Percentiles rank a stretch among this genome's conserved stretches.
Evolutionary conservation across 441 rosid species (phyloP).

Genomic region (Adansonia rubrostipa): DNA sequence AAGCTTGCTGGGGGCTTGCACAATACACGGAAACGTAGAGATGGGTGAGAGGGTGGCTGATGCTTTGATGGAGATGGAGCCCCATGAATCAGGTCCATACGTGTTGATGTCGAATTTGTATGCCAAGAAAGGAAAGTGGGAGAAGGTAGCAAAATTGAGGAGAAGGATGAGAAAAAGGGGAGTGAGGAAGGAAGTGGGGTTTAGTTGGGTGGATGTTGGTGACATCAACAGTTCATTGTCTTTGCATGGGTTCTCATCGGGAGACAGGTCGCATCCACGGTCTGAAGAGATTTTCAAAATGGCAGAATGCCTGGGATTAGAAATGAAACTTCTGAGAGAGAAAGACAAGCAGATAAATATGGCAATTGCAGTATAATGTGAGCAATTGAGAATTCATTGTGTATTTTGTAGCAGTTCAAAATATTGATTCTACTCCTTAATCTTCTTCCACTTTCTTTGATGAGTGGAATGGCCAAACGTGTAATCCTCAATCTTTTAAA

Average conservation of each 20-base stretch:
- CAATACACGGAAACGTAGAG: constrained; percentile 64
- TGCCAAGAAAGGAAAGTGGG: constrained; percentile 85
- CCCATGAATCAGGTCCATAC: constrained; percentile 69
- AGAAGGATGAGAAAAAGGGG: constrained; percentile 73
- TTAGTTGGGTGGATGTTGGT: constrained; percentile 81
- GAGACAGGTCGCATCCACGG: constrained; percentile 66
- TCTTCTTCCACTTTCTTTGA: too few relatives aligned
- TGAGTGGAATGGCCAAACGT: too few relatives aligned
- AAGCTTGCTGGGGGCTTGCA: constrained; percentile 82
- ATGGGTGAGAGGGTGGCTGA: constrained; percentile 68
- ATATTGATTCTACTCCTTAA: too few relatives aligned
- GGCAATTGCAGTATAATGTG: neutral
- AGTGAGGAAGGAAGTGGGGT: constrained; percentile 79
- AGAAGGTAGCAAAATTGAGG: constrained; percentile 61
- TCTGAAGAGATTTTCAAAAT: constrained; percentile 56
- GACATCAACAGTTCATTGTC: constrained; percentile 46
- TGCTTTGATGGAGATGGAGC: constrained; percentile 64
- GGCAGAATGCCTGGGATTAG: constrained; percentile 59
- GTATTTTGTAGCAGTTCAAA: too few relatives aligned
- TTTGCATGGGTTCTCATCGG: constrained; percentile 74
- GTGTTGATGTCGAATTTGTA: constrained; percentile 84
- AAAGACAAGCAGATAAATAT: constrained; percentile 25
- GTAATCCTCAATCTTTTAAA: too few relatives aligned
- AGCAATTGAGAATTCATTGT: neutral
- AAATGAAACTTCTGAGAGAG: constrained; percentile 57